Evolutionary conservation across 2,329 filamentous ascomycete genomes (phyloP).

Genomic region (Ophiostoma quercus): DNA sequence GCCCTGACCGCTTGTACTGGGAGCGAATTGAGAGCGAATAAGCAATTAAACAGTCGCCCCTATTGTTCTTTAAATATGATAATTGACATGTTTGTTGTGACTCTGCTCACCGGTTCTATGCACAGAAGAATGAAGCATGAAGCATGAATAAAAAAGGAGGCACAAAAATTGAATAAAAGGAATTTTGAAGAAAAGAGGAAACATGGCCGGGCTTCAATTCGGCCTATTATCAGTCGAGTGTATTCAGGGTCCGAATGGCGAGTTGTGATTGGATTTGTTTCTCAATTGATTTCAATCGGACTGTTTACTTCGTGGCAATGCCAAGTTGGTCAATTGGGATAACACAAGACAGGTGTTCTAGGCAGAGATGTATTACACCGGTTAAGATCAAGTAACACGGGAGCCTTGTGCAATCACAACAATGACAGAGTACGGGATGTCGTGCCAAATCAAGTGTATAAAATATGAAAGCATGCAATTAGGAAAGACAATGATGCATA

Average conservation of each 20-base stretch:
- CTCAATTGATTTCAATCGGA: background rate
- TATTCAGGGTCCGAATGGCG: background rate
- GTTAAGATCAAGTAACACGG: background rate
- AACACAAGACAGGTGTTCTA: background rate
- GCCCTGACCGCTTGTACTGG: background rate
- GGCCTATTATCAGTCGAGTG: background rate
- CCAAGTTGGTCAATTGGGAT: background rate
- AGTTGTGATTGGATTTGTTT: background rate
- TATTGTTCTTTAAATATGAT: background rate
- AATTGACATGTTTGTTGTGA: conserved; percentile 7
- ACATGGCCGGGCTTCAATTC: background rate
- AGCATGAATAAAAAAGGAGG: background rate
- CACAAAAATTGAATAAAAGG: background rate
- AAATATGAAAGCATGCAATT: background rate
- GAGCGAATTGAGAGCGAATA: background rate
- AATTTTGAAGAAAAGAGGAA: no score
- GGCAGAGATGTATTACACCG: background rate
- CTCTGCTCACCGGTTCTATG: conserved; percentile 3
- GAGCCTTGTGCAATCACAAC: background rate
- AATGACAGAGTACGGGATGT: background rate
- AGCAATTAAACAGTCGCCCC: background rate
- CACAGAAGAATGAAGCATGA: background rate
- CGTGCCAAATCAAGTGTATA: background rate
- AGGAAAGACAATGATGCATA: background rate
- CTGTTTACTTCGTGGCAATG: background rate